phyloP scores from a whole-genome alignment of 441 rosid genomes.

The Erysimum pusillum region DNA sequence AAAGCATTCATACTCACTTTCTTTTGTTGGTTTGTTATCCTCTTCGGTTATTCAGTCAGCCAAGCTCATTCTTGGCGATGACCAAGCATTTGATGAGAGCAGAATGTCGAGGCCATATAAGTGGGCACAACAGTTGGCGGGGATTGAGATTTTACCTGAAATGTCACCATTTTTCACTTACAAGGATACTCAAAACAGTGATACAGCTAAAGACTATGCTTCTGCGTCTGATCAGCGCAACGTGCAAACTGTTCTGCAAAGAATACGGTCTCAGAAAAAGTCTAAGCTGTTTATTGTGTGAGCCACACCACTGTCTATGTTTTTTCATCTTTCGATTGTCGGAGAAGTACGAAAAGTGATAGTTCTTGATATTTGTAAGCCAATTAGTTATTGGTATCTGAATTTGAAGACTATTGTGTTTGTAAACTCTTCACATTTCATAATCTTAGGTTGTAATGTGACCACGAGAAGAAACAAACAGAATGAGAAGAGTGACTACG shows the following conservation, averaged over 20 bases:
- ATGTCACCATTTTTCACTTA: conserved; percentile 69
- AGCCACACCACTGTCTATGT: conserved; percentile 59
- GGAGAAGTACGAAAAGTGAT: too few species aligned
- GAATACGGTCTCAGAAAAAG: conserved; percentile 76
- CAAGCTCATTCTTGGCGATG: conserved; percentile 70
- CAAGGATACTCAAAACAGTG: conserved; percentile 58
- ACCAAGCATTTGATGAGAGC: conserved; percentile 62
- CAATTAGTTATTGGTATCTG: not conserved
- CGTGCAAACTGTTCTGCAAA: conserved; percentile 78
- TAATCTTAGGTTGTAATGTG: not conserved
- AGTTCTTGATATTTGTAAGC: too few species aligned
- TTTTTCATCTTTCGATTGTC: conserved; percentile 48
- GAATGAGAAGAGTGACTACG: too few species aligned
- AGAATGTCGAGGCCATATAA: conserved; percentile 84
- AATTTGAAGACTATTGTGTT: not conserved
- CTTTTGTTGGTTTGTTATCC: conserved; percentile 5
- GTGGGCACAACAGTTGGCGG: conserved; percentile 96
- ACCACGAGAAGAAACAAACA: not conserved
- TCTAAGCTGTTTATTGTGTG: conserved; percentile 74
- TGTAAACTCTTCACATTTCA: not conserved
- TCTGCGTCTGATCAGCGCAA: conserved; percentile 69
- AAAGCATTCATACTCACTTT: conserved; percentile 4
- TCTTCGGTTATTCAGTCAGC: conserved; percentile 64
- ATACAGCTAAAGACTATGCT: conserved; percentile 55
- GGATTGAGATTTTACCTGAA: conserved; percentile 91